phyloP scores from a whole-genome alignment of 129 eudicot species.

The Helianthus annuus region HanXRQr2.0-SUNRISE NC_035443.2:8271697-8272196 shows the following conservation, averaged over 20 bases:
- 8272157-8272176: constrained; percentile 99
- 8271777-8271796: not conserved
- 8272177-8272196: constrained; percentile 91
- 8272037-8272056: not conserved
- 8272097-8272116: not conserved
- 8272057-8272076: not conserved
- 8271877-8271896: not conserved
- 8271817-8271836: not conserved
- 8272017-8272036: not conserved
- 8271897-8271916: not conserved
- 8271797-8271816: not conserved
- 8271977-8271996: not conserved
- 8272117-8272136: too few species aligned
- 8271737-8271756: not conserved
- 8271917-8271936: not conserved
- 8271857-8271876: not conserved
- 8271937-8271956: not conserved
- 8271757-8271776: not conserved
- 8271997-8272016: not conserved
- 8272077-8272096: not conserved
- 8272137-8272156: constrained; percentile 97
- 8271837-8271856: not conserved
- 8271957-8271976: not conserved
- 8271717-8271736: not conserved
- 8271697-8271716: too few species aligned